Base-by-base conservation (phyloP, 345 rosid genomes). In the Lagerstroemia speciosa region DNA sequence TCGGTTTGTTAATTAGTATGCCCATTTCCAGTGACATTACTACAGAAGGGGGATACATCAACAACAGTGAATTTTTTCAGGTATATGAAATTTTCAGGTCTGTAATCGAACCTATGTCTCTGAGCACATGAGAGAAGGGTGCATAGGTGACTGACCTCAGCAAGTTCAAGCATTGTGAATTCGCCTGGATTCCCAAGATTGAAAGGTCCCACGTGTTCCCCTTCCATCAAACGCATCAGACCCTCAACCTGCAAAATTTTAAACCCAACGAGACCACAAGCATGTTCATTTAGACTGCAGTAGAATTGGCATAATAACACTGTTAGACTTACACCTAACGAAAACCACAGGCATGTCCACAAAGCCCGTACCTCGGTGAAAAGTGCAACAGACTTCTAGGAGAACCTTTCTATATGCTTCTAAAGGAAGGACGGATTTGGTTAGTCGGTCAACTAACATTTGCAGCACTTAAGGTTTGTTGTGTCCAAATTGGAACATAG, bases 101-200 rank as follows among this genome's bases (percentile, higher is more conserved):
- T 43, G 17, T 32, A 30, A 17, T 19, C 4, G 46, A 1, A 24
- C 20, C 14, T 43, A 8, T 24, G 27, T 33, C 52, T 64, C 2
- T 19, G 36, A 20, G 33, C 31, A 41, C 8, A 26, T 43, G 17
- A 38, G 11, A 29, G 31, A 52, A 68, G 27, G 6, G 12, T 0
- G 19, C 29, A 27, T 30, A 58, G 34, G 62, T 15, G 27, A 53
- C 62, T 60, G 67, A 93, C 98, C 95, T 89, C 76, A 29, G 99
- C 98, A 46, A 94, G 99, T 78, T 94, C 98, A 62, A 94, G 88
- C 99, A 94, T 91, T 76, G 98, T 93, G 81, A 93, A 93, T 87
- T 94, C 97, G 62, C 99, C 99, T 0, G 98, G 98, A 77, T 93
- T 93, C 45, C 97, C 98, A 60, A 89, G 93, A 77, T 94, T 94